Conservation (phyloP, 1,284 basidiomycete species). For the Austroboletus novae-zelandiae region DNA sequence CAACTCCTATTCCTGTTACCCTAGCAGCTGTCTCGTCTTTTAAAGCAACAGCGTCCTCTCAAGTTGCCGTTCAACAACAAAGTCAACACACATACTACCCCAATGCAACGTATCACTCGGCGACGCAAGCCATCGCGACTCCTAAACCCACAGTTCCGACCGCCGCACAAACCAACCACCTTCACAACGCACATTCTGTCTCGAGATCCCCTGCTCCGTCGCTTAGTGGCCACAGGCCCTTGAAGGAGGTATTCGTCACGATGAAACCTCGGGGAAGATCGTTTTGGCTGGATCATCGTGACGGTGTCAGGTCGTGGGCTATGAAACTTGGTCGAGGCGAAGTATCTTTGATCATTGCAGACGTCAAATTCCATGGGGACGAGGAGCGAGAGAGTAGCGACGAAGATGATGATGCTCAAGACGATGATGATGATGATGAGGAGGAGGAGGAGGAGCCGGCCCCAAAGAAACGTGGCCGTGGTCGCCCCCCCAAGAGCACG, state of each 20-base stretch:
- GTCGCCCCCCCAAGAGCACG: conserved; percentile 28
- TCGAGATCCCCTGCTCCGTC: conserved; percentile 49
- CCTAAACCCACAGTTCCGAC: conserved; percentile 17
- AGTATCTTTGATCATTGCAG: conserved; percentile 47
- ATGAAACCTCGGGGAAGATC: conserved; percentile 58
- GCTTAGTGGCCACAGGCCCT: conserved; percentile 40
- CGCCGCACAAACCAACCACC: conserved; percentile 16
- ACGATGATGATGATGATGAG: conserved; percentile 27
- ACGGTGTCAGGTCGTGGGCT: conserved; percentile 68
- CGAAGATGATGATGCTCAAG: conserved; percentile 42
- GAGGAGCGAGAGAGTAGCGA: conserved; percentile 48
- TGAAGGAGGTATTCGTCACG: conserved; percentile 50
- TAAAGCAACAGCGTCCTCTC: conserved; percentile 30
- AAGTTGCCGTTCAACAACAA: conserved; percentile 32
- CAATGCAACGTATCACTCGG: conserved; percentile 44
- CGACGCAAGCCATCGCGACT: conserved; percentile 20
- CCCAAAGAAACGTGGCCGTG: conserved; percentile 37
- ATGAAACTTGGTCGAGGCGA: conserved; percentile 56
- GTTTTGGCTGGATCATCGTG: conserved; percentile 54
- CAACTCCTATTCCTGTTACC: conserved; percentile 22
- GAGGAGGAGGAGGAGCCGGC: conserved; percentile 42
- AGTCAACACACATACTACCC: conserved; percentile 42
- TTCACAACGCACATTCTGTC: conserved; percentile 23
- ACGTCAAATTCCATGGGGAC: conserved; percentile 49
- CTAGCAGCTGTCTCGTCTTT: conserved; percentile 4